Evolutionary conservation across 1,284 basidiomycete genomes (phyloP).

Genomic region (Ceratobasidium sp.): DNA sequence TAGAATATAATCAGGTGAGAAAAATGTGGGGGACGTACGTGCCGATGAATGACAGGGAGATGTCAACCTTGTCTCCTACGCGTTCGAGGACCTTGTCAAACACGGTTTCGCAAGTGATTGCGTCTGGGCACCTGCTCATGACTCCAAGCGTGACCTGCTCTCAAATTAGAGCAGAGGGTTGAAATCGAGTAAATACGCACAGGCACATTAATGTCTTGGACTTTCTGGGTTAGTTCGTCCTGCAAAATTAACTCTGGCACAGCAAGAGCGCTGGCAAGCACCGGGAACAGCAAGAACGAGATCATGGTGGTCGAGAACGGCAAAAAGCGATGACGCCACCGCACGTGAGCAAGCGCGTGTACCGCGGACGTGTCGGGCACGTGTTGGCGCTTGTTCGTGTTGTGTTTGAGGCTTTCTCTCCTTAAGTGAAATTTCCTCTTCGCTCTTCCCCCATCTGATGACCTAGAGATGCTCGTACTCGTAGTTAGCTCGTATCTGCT

Average conservation of each 20-base stretch:
- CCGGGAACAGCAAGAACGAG: neutral
- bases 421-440: neutral
- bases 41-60: conserved; percentile 78
- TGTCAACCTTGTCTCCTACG: conserved; percentile 72
- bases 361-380: conserved; percentile 13
- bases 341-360: conserved; percentile 23
- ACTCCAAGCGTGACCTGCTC: conserved; percentile 66
- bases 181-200: conserved; percentile 8
- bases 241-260: conserved; percentile 17
- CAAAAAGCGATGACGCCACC: conserved; percentile 28
- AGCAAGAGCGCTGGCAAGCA: conserved; percentile 22
- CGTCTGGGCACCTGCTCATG: conserved; percentile 83
- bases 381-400: conserved; percentile 33
- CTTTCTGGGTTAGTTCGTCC: neutral
- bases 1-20: conserved; percentile 41
- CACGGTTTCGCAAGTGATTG: conserved; percentile 77
- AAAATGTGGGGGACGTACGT: conserved; percentile 61
- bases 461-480: conserved; percentile 34
- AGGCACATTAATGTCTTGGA: conserved; percentile 15
- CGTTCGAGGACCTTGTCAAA: conserved; percentile 77
- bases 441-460: conserved; percentile 4
- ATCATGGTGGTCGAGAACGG: conserved; percentile 17
- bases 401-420: conserved; percentile 23
- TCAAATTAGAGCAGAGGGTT: conserved; percentile 7
- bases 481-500: conserved; percentile 58